Conservation (phyloP, 805 yeast genomes). For the Nakazawaea ernobii region DNA sequence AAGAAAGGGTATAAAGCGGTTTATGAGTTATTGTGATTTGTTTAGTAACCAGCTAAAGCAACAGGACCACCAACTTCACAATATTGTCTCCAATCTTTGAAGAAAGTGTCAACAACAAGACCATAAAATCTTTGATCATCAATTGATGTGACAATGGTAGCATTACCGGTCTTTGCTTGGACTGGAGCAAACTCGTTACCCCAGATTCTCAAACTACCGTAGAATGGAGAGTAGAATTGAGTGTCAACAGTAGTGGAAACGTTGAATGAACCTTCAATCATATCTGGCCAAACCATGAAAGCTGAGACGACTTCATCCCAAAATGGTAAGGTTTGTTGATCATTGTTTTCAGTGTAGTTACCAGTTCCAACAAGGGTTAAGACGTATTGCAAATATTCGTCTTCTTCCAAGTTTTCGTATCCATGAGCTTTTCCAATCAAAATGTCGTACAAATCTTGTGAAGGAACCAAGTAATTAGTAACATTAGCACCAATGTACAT, state of each 20-base stretch:
- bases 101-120: conserved; percentile 25
- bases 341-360: conserved; percentile 23
- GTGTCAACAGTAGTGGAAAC: conserved; percentile 33
- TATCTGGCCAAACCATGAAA: conserved; percentile 30
- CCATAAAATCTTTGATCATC: conserved; percentile 27
- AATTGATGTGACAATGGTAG: conserved; percentile 27
- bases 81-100: conserved; percentile 32
- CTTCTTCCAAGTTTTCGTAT: conserved; percentile 20
- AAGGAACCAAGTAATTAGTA: conserved; percentile 33
- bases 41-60: conserved; percentile 5
- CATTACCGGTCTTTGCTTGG: conserved; percentile 27
- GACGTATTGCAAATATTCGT: conserved; percentile 25
- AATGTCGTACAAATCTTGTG: conserved; percentile 29
- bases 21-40: conserved; percentile 8
- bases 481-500: conserved; percentile 35
- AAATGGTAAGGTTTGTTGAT: conserved; percentile 32
- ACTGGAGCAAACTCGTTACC: conserved; percentile 31
- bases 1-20: background rate
- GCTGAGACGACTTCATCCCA: conserved; percentile 38
- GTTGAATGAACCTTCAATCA: conserved; percentile 24
- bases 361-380: conserved; percentile 19
- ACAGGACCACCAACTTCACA: conserved; percentile 19
- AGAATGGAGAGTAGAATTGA: conserved; percentile 34
- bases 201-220: conserved; percentile 34
- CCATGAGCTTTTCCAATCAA: conserved; percentile 32